Evolutionary conservation across 352 stramenopile genomes (phyloP).

Genomic region (Saprolegnia parasitica): DNA sequence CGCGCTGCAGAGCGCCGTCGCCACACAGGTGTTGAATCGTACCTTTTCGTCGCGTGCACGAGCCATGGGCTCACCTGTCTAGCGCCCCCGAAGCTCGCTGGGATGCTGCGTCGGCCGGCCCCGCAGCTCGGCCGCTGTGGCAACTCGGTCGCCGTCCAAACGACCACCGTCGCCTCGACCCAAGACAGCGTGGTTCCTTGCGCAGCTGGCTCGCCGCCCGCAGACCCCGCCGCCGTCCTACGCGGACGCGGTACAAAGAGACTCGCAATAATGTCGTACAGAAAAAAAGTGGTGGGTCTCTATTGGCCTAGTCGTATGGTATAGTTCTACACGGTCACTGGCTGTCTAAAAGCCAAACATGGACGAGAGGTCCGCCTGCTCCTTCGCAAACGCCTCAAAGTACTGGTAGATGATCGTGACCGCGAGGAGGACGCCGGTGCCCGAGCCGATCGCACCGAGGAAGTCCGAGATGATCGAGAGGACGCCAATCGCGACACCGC

Average conservation of each 20-base stretch:
- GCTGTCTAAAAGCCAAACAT: slow-evolving; percentile 60
- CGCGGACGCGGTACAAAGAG: neutral
- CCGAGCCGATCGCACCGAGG: slow-evolving; percentile 97
- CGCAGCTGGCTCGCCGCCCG: neutral
- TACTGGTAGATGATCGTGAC: slow-evolving; percentile 99
- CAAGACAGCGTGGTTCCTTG: slow-evolving; percentile 13
- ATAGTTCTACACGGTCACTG: neutral
- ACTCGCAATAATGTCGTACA: neutral
- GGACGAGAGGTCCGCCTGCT: slow-evolving; percentile 80
- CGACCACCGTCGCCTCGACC: neutral
- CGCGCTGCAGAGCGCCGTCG: slow-evolving; percentile 6
- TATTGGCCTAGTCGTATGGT: neutral
- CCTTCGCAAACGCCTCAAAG: slow-evolving; percentile 97
- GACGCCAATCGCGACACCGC: slow-evolving; percentile 99
- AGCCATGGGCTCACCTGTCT: neutral
- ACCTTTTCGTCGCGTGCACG: neutral
- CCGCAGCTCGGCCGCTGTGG: neutral
- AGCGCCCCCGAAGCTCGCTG: slow-evolving; percentile 21
- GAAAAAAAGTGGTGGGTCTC: neutral
- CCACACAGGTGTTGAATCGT: neutral
- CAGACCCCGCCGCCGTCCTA: slow-evolving; percentile 4
- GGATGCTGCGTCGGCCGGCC: slow-evolving; percentile 9
- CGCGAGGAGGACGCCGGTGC: slow-evolving; percentile 97
- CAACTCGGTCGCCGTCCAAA: neutral
- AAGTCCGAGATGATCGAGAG: slow-evolving; percentile 98